These are phyloP conservation scores for Lantana camara DNA, from an alignment of 257 asterid species.

Conservation along the genomic window DNA sequence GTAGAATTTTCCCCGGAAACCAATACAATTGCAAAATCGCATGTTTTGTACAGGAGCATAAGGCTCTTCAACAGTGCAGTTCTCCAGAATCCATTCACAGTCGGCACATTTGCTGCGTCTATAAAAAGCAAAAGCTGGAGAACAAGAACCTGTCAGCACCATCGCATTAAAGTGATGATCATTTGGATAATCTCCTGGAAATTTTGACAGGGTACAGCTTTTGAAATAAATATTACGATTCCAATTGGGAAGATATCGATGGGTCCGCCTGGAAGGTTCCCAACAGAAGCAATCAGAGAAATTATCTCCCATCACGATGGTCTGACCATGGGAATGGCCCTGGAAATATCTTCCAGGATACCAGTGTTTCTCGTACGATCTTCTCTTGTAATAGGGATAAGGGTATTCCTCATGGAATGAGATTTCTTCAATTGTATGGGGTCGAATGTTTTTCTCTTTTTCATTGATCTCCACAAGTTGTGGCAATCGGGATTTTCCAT, in stretches of 20 bases:
- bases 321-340: conserved; percentile 28
- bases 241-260: not conserved
- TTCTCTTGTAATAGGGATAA: not conserved
- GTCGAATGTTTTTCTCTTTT: not conserved
- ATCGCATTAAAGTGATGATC: not conserved
- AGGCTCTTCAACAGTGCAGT: conserved; percentile 26
- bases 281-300: not conserved
- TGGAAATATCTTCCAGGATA: conserved; percentile 1
- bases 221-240: conserved; percentile 17
- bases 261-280: not conserved
- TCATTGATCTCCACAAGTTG: conserved; percentile 25
- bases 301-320: conserved; percentile 3
- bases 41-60: conserved; percentile 23
- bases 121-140: conserved; percentile 12
- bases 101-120: not conserved
- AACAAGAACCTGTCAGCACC: conserved; percentile 7
- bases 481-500: conserved; percentile 17
- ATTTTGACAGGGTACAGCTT: conserved; percentile 17
- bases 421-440: not conserved
- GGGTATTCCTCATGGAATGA: not conserved
- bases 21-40: conserved; percentile 33
- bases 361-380: not conserved
- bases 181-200: too few species aligned
- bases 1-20: conserved; percentile 33
- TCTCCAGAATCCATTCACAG: not conserved